Evolutionary conservation across 441 rosid genomes (phyloP), one percentile per base, ranked within the genome.

Genomic region (Raphanus hybrid): DNA sequence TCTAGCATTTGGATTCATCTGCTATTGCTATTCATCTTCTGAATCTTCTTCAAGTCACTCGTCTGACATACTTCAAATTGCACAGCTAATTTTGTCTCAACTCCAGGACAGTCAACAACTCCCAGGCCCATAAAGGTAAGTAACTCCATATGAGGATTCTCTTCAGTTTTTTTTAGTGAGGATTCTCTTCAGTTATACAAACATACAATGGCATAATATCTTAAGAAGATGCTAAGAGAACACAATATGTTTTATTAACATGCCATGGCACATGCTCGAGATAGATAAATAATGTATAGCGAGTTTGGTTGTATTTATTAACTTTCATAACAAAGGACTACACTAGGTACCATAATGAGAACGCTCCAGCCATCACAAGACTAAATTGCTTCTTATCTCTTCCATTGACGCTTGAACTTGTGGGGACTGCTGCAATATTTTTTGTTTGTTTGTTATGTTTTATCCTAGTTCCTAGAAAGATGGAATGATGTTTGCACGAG

Each of bases 1-100:
- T 41, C 14, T 11, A 12, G 6, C 14, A 11, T 45, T 3, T 45
- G 52, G 14, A 12, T 11, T 11, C 2, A 48, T 4, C 16, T n/a
- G 54, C 54, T 43, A 43, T 43, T 43, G 52, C 14, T 1, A 12
- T 48, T 12, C 7, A 48, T 48, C 54, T 48, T 12, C 54, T 12
- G 16, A 48, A 45, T 45, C 14, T 12, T 4, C 54, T 12, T 48
- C 54, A 1, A 4, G 54, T 48, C n/a, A 15, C 1, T 48, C 4
- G 15, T 75, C 81, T 89, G 62, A 85, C 57, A 62, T 91, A 97
- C 83, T 92, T 94, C 89, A 91, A 89, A 78, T 94, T 94, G 60
- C 97, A 94, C 80, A 92, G 96, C 91, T 94, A 81, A 87, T 63
- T 63, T 37, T 39, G 20, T 76, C 63, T n/a, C 39, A 20, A 63